Base-by-base conservation (phyloP, 768 basidiomycete species). In the Cyclocybe cylindracea region DNA sequence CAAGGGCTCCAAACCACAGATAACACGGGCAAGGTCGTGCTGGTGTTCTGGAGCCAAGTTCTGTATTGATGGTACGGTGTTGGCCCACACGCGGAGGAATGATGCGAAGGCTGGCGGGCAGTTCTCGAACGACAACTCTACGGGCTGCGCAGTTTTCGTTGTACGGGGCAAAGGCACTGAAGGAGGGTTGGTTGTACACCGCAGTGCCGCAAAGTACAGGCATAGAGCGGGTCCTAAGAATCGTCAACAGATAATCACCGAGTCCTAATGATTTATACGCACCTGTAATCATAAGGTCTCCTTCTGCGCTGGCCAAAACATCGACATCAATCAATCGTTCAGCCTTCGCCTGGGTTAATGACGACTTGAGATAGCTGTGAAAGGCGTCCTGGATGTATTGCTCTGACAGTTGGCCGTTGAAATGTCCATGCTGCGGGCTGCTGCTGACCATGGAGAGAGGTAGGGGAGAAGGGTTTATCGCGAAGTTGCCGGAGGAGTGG, bases 251-350 rank as follows among this genome's bases (percentile, higher is more conserved):
- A 37, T 29, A 29, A 35, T 42, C 41, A 38, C 35, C n/a, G n/a
- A n/a, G n/a, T n/a, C n/a, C n/a, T n/a, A n/a, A n/a, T n/a, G 33
- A 29, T 35, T 11, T 10, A 3, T 37, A 51, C 51, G 39, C 44
- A 84, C 91, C 91, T 63, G 88, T 85, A 52, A 94, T 87, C 90
- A 93, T 93, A 31, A 94, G 68, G 74, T 94, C 91, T 0, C 77
- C 81, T 69, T 91, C 88, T 9, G 89, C 92, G 40, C 84, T 86
- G 34, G 85, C 86, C 5, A 94, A 72, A 1, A 90, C 66, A 38
- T 90, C 85, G 6, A 80, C 80, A 61, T 89, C 87, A 33, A 94
- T 72, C 2, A 94, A 73, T 3, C 74, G 71, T 66, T 94, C 92
- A 0, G 77, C 79, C 61, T 89, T 91, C 0, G 91, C 92, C 60